phyloP scores from a whole-genome alignment of 768 basidiomycete species.

The Leucocoprinus sp. region DNA sequence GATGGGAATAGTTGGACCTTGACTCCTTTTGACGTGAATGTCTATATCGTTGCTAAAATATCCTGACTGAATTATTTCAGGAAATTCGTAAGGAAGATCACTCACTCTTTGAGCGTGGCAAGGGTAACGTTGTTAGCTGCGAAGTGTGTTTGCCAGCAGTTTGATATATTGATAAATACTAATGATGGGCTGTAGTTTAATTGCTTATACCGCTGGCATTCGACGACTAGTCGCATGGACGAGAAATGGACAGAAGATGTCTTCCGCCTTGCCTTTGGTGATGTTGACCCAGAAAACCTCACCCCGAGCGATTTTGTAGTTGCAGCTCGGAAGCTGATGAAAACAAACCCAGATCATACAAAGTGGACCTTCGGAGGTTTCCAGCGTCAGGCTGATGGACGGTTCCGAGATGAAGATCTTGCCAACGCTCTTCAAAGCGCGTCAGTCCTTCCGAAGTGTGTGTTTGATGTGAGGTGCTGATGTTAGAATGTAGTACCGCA shows the following conservation, averaged over 20 bases:
- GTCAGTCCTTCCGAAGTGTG: constrained; percentile 31
- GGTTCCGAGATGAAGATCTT: constrained; percentile 64
- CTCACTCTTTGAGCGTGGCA: constrained; percentile 65
- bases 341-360: constrained; percentile 34
- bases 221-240: constrained; percentile 65
- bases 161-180: not conserved
- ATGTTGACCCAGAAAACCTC: constrained; percentile 32
- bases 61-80: constrained; percentile 21
- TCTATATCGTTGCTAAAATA: not conserved
- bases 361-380: constrained; percentile 64
- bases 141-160: constrained; percentile 40
- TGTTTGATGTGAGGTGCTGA: not conserved
- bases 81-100: constrained; percentile 62
- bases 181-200: constrained; percentile 51
- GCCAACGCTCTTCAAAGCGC: constrained; percentile 60
- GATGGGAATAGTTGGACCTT: constrained; percentile 73
- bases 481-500: constrained; percentile 41
- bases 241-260: constrained; percentile 57
- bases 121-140: constrained; percentile 75
- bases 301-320: constrained; percentile 43
- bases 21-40: constrained; percentile 58
- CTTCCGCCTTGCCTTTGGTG: constrained; percentile 46
- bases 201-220: constrained; percentile 79
- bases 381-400: constrained; percentile 48
- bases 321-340: constrained; percentile 31